Percentiles rank a stretch among this genome's conserved stretches.
Evolutionary conservation across 305 asterid genomes (phyloP).

Genomic region (Fraxinus nigra): DNA sequence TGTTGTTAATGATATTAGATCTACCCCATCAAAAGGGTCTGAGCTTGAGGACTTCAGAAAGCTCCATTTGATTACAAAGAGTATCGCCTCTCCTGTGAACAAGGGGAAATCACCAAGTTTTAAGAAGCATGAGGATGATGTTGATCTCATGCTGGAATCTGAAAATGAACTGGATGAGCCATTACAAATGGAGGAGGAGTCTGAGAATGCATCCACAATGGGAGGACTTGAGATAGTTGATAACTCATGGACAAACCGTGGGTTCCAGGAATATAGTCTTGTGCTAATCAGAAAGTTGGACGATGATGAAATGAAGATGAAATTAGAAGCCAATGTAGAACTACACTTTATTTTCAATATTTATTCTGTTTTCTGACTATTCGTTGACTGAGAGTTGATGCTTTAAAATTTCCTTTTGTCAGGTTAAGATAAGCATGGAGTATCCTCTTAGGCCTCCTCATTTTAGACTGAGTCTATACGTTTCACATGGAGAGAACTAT

Average conservation of each 20-base stretch:
- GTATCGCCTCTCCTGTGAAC: conserved; percentile 54
- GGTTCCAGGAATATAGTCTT: conserved; percentile 62
- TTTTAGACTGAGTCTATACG: conserved; percentile 48
- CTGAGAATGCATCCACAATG: conserved; percentile 30
- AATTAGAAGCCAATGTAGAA: conserved; percentile 81
- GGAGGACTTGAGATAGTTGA: conserved; percentile 30
- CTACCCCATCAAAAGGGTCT: conserved; percentile 42
- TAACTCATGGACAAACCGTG: conserved; percentile 60
- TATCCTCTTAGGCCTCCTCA: conserved; percentile 94
- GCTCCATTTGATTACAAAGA: conserved; percentile 63
- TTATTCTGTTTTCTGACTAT: conserved; percentile 6
- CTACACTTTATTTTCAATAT: conserved; percentile 15
- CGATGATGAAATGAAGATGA: conserved; percentile 45
- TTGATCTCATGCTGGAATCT: conserved; percentile 77
- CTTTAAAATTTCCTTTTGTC: conserved; percentile 22
- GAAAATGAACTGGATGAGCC: conserved; percentile 78
- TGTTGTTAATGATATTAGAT: conserved; percentile 38
- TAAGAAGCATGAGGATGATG: conserved; percentile 64
- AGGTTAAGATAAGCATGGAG: conserved; percentile 69
- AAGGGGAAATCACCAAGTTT: conserved; percentile 70
- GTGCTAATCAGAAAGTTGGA: conserved; percentile 55
- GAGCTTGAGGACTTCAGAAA: conserved; percentile 54
- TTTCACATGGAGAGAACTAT: conserved; percentile 41
- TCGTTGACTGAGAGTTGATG: conserved; percentile 9
- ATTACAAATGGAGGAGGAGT: conserved; percentile 46